These are phyloP conservation scores for Penstemon barbatus DNA, from an alignment of 257 asterid genomes.

Conservation along the genomic window DNA sequence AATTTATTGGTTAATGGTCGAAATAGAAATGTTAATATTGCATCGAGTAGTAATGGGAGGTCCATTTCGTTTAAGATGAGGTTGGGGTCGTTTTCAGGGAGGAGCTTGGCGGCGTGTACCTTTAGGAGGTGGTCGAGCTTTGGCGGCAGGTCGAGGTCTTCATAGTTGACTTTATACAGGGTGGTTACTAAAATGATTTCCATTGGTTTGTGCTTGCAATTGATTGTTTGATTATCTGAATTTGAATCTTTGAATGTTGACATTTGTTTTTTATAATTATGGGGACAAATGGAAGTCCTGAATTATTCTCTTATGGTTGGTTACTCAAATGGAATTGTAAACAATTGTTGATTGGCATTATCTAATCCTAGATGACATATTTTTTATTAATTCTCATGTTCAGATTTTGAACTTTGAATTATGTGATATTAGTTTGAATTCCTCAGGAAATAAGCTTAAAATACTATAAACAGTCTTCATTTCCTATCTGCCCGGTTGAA, in stretches of 20 bases:
- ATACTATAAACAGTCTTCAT: too few species aligned
- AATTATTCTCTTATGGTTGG: neutral
- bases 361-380: neutral
- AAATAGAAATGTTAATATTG: constrained; percentile 30
- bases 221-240: constrained; percentile 15
- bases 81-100: constrained; percentile 61
- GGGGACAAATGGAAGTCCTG: neutral
- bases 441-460: too few species aligned
- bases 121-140: constrained; percentile 76
- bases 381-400: neutral
- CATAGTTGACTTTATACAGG: constrained; percentile 17
- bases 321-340: neutral
- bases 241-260: neutral
- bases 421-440: too few species aligned
- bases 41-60: constrained; percentile 48
- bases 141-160: constrained; percentile 51
- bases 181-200: neutral
- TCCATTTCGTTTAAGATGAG: constrained; percentile 68
- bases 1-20: neutral
- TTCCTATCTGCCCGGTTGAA: too few species aligned
- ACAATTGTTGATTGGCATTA: constrained; percentile 4
- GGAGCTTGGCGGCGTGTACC: constrained; percentile 57
- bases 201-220: neutral
- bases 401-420: too few species aligned
- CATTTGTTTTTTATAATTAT: neutral